These are phyloP conservation scores for Termitomyces titanicus DNA, from an alignment of 768 basidiomycete genomes.

Conservation along the genomic window DNA sequence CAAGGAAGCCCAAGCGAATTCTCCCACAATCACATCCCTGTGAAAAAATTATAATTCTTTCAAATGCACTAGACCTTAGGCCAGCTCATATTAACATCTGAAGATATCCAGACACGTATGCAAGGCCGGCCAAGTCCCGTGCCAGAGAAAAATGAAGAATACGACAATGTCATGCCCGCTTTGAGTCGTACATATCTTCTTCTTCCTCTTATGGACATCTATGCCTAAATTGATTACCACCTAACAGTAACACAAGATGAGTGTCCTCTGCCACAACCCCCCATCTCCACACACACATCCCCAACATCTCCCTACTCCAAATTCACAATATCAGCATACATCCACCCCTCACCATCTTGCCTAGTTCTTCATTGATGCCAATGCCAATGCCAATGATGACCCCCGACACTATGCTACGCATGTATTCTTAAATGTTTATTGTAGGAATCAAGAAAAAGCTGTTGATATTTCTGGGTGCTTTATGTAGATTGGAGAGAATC, in stretches of 20 bases:
- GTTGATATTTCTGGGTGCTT: background rate
- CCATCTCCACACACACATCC: conserved; percentile 25
- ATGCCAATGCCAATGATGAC: conserved; percentile 34
- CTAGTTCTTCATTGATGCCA: too few relatives aligned
- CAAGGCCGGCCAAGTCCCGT: conserved; percentile 18
- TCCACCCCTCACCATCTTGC: too few relatives aligned
- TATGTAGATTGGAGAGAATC: background rate
- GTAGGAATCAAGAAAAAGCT: too few relatives aligned
- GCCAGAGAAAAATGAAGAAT: conserved; percentile 22
- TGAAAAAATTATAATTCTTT: too few relatives aligned
- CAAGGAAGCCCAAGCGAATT: too few relatives aligned
- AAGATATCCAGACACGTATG: conserved; percentile 59
- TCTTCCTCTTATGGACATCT: background rate
- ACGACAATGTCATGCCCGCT: conserved; percentile 67
- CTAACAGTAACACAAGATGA: conserved; percentile 33
- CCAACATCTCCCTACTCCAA: background rate
- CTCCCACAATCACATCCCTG: too few relatives aligned
- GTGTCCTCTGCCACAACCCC: conserved; percentile 31
- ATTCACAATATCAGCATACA: conserved; percentile 6
- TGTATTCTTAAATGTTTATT: too few relatives aligned
- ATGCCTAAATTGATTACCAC: conserved; percentile 10
- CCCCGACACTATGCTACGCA: conserved; percentile 76
- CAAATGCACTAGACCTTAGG: conserved; percentile 36
- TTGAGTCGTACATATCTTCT: conserved; percentile 48
- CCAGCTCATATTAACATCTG: conserved; percentile 45